Evolutionary conservation across 1,139 yeast species (phyloP).

Genomic region (Lodderomyces margitis): DNA sequence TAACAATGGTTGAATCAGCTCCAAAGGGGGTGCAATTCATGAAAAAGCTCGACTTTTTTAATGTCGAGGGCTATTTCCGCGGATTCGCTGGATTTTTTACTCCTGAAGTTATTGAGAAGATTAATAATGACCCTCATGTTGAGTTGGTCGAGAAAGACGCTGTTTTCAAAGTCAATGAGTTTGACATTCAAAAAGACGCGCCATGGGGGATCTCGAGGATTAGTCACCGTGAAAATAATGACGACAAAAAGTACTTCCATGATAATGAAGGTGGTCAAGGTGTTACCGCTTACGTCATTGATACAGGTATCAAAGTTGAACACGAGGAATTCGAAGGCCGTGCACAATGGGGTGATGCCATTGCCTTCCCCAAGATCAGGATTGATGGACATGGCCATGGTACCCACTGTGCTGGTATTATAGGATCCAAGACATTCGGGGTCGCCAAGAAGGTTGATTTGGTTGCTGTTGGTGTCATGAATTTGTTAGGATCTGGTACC

Average conservation of each 20-base stretch:
- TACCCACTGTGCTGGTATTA: slow-evolving; percentile 47
- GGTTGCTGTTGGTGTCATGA: slow-evolving; percentile 45
- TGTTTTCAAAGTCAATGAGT: slow-evolving; percentile 26
- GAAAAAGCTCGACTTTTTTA: slow-evolving; percentile 34
- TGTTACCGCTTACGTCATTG: slow-evolving; percentile 44
- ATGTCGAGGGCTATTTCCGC: slow-evolving; percentile 23
- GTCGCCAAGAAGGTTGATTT: slow-evolving; percentile 42
- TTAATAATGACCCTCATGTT: slow-evolving; percentile 29
- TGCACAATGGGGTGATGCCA: slow-evolving; percentile 42
- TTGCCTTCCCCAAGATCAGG: slow-evolving; percentile 36
- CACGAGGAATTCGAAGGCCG: slow-evolving; percentile 44
- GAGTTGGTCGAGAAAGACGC: slow-evolving; percentile 39
- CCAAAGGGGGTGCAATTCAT: neutral
- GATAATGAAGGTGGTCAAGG: slow-evolving; percentile 44
- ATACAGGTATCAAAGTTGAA: slow-evolving; percentile 41
- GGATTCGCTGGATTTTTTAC: slow-evolving; percentile 39
- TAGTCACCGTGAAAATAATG: slow-evolving; percentile 42
- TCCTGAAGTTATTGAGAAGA: slow-evolving; percentile 24
- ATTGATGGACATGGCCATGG: slow-evolving; percentile 56
- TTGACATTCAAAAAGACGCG: slow-evolving; percentile 37
- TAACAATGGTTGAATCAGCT: neutral
- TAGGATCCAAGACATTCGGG: slow-evolving; percentile 43
- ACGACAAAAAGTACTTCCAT: slow-evolving; percentile 30
- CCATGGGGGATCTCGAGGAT: slow-evolving; percentile 45
- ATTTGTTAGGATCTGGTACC: slow-evolving; percentile 39